Evolutionary conservation across 257 asterid species (phyloP), one percentile per base, ranked within the genome.

Genomic region (Cordia subcordata): DNA sequence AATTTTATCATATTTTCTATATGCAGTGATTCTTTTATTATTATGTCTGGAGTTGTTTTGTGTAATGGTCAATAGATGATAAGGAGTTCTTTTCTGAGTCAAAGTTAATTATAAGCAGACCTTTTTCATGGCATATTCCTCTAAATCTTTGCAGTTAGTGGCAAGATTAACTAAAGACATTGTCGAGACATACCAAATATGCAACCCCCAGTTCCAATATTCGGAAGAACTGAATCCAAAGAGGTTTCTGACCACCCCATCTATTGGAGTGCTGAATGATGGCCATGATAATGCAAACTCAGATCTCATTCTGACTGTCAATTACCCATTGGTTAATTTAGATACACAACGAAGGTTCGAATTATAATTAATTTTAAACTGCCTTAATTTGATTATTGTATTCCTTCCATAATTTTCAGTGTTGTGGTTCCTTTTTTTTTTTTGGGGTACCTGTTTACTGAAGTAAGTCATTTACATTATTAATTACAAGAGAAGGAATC

Each of bases 221-320:
- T 81, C 96, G 17, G 92, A 80, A 74, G 88, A 82, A 67, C 71
- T 76, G 79, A 89, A 85, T 61, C 97, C 85, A 57, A 93, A 89
- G 91, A 81, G 96, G 80, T 93, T 86, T 80, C 67, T 93, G 82
- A 93, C 99, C 33, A 81, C 97, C 58, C 99, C 99, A 67, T 85
- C 99, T 47, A 57, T 61, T 42, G 99, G 97, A 62, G 83, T 83
- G 72, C 68, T 74, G 71, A 93, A 93, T 67, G 96, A 86, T 80
- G 97, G 99, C 60, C 75, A 73, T 58, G 99, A 93, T 74, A 89
- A 93, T 80, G 85, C 85, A 65, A 89, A 93, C 51, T 83, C 97
- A 19, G 97, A 93, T 85, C 83, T 93, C 64, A 86, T 93, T 70
- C 95, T 93, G 55, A 50, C 85, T 11, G 90, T 85, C 62, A 89